These are phyloP conservation scores for Leishmania lainsoni DNA, from an alignment of 208 protist genomes.

Conservation along the genomic window DNA sequence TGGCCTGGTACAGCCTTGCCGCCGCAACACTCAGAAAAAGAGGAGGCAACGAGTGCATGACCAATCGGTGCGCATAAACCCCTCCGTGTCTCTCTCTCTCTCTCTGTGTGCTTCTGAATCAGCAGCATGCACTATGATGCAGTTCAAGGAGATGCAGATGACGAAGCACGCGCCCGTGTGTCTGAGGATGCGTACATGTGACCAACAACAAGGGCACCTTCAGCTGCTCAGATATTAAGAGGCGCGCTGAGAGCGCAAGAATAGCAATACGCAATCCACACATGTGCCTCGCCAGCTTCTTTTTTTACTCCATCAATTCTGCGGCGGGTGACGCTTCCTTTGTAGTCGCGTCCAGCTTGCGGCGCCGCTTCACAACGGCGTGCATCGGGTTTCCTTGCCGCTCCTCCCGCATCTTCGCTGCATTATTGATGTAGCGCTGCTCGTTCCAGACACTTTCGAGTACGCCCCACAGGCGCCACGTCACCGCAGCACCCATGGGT, in stretches of 20 bases:
- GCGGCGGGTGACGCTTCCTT: constrained; percentile 36
- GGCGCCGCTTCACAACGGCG: constrained; percentile 58
- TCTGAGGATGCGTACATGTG: neutral
- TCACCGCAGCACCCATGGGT: constrained; percentile 56
- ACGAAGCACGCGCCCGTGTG: neutral
- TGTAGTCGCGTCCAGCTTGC: constrained; percentile 30
- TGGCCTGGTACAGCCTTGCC: neutral
- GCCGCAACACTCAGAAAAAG: neutral
- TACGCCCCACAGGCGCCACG: constrained; percentile 76
- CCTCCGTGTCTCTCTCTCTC: neutral
- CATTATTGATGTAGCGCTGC: constrained; percentile 83
- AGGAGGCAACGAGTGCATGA: neutral
- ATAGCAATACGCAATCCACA: neutral
- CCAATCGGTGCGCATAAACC: neutral
- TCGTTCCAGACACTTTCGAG: constrained; percentile 78
- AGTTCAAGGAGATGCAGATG: neutral
- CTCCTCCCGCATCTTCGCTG: constrained; percentile 60
- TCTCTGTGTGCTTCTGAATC: neutral
- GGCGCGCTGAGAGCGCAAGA: neutral
- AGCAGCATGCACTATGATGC: neutral
- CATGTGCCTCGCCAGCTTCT: neutral
- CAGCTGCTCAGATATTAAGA: neutral
- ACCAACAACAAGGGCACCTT: neutral
- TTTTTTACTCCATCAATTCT: constrained; percentile 27
- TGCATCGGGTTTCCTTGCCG: constrained; percentile 83